phyloP scores from a whole-genome alignment of 345 rosid species.

The Gynandropsis gynandra region DNA sequence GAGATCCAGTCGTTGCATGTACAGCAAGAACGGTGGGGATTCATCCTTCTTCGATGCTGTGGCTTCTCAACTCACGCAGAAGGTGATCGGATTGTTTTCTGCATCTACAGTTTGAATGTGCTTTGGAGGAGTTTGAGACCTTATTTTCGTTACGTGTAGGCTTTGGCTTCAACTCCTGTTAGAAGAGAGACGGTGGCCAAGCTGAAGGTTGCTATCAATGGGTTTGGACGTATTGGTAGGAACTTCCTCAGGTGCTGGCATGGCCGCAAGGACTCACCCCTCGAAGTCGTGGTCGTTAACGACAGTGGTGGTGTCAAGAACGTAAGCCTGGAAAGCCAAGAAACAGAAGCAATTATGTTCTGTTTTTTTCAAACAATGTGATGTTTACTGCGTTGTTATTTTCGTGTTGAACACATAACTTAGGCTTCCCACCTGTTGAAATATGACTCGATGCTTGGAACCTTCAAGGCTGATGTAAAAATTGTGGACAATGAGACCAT shows the following conservation, averaged over 20 bases:
- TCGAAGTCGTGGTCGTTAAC: constrained; percentile 81
- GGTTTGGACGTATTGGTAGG: constrained; percentile 96
- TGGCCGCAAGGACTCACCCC: constrained; percentile 86
- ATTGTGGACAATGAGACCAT: constrained; percentile 68
- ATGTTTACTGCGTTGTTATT: neutral
- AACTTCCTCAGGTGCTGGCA: constrained; percentile 99
- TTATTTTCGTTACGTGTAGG: constrained; percentile 27
- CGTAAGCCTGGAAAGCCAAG: constrained; percentile 30
- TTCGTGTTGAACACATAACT: neutral
- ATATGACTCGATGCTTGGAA: constrained; percentile 94
- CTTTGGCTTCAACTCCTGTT: constrained; percentile 37
- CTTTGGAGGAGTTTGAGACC: constrained; percentile 3
- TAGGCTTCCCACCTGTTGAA: constrained; percentile 97
- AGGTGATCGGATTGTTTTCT: constrained; percentile 33
- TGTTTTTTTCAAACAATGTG: neutral
- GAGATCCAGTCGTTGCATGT: constrained; percentile 36
- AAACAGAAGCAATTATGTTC: neutral
- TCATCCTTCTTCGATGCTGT: constrained; percentile 64
- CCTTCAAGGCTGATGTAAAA: constrained; percentile 88
- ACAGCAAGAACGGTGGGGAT: constrained; percentile 35
- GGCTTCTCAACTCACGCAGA: constrained; percentile 63
- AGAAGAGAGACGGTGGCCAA: constrained; percentile 73
- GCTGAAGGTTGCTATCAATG: constrained; percentile 93
- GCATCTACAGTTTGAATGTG: constrained; percentile 6
- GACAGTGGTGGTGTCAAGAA: constrained; percentile 99